Base-by-base conservation (phyloP, 768 basidiomycete genomes). In the Xerocomellus intermedius region DNA sequence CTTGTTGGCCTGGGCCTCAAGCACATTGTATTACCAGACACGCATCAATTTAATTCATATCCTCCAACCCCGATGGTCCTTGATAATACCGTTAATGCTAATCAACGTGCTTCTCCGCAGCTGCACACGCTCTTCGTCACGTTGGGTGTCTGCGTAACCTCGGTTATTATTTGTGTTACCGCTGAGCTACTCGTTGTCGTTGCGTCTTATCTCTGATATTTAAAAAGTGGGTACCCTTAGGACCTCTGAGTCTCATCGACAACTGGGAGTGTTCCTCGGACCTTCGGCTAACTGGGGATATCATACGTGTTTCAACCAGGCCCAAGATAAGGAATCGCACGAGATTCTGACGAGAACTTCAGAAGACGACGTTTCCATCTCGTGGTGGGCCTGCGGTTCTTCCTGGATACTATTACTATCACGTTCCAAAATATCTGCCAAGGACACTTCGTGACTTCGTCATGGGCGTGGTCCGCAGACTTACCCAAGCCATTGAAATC, bases 401-500 rank as follows among this genome's bases (percentile, higher is more conserved):
- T 48, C 41, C 38, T 32, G 13, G 24, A 52, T n/a, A 37, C 14
- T 39, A n/a, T n/a, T n/a, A 19, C 17, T 10, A 47, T 54, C 30
- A 22, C 43, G 39, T 37, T 49, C 38, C 22, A 17, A 50, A 43
- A 21, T 42, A 50, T 39, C 39, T 42, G 41, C 24, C 30, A 50
- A 55, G 47, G 45, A 50, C 26, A 35, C 19, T 49, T 41, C 42
- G 17, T 9, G 38, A 41, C 28, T 43, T 41, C 41, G 16, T 17
- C 46, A 72, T 72, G 71, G 62, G 56, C 17, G 28, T 66, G 45
- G 45, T 61, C 55, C 63, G 59, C 41, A 67, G 58, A 53, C 48
- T 72, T 14, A 42, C 64, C 26, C 64, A 59, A 55, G 59, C 58
- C 58, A 62, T 85, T 9, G 84, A 87, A 68, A 78, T 86, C 47